Evolutionary conservation across 495 filamentous ascomycete species (phyloP).

Genomic region (Penicillium herquei): DNA sequence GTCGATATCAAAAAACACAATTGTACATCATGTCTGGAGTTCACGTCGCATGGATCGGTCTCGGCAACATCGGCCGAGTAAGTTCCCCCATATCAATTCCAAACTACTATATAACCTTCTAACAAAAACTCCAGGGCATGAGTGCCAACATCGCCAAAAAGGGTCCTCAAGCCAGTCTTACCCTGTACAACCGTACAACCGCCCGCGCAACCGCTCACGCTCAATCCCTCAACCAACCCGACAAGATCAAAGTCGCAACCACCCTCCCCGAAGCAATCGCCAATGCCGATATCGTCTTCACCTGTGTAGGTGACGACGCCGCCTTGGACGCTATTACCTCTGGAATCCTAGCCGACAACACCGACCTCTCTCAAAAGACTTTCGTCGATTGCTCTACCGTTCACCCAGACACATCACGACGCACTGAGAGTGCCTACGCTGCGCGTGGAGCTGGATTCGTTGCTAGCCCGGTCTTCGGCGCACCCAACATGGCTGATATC

Average conservation of each 20-base stretch:
- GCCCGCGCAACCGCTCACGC: slow-evolving; percentile 57
- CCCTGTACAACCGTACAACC: slow-evolving; percentile 77
- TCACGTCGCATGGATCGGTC: slow-evolving; percentile 69
- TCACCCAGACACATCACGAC: slow-evolving; percentile 76
- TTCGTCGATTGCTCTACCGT: slow-evolving; percentile 87
- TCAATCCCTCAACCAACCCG: slow-evolving; percentile 38
- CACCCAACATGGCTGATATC: slow-evolving; percentile 72
- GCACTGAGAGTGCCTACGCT: slow-evolving; percentile 52
- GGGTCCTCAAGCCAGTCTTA: slow-evolving; percentile 62
- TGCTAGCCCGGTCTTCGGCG: slow-evolving; percentile 79
- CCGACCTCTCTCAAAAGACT: slow-evolving; percentile 39
- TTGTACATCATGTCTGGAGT: slow-evolving; percentile 17
- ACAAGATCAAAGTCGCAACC: slow-evolving; percentile 59
- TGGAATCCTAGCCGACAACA: slow-evolving; percentile 39
- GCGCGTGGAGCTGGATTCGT: slow-evolving; percentile 69
- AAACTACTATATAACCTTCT: slow-evolving; percentile 9
- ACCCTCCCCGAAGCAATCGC: slow-evolving; percentile 64
- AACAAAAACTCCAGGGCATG: slow-evolving; percentile 65
- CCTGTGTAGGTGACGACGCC: slow-evolving; percentile 75
- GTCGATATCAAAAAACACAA: background rate
- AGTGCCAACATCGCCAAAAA: slow-evolving; percentile 77
- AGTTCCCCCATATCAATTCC: slow-evolving; percentile 26
- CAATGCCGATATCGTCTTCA: slow-evolving; percentile 77
- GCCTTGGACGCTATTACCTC: slow-evolving; percentile 59
- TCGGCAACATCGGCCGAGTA: slow-evolving; percentile 91